Evolutionary conservation across 352 stramenopile species (phyloP), one percentile per base, ranked within the genome.

Genomic region (Globisporangium iwayamae): DNA sequence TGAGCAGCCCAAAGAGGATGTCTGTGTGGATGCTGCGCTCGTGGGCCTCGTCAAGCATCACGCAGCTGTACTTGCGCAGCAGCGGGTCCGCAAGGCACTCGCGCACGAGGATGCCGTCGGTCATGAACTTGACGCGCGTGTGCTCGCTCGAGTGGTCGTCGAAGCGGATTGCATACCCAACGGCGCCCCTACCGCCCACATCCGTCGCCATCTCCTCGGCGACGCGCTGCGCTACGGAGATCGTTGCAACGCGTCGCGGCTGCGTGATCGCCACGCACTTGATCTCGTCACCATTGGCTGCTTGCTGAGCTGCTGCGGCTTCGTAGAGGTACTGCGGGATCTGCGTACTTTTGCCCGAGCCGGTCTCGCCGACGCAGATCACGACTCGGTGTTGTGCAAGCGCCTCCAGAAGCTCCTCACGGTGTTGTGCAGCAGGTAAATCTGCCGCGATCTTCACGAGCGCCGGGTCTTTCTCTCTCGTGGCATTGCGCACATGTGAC

Each of bases 111-210:
- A 94, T 78, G 67, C 85, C 87, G 63, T 95, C 85, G 8, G 85
- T 94, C 47, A 94, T 63, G 65, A 93, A 95, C 71, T 96, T 96
- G 61, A 98, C 74, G 25, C 77, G 73, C 36, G 86, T 94, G 41
- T 74, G 36, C 6, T 63, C 45, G 18, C 71, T 76, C 47, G 75
- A 79, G 38, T 89, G 83, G 60, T 98, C 98, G 74, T 99, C 97
- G 68, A 99, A 99, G 28, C 98, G 90, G 72, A 99, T 98, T 30
- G 91, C 88, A 68, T 99, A 99, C 11, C 97, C 97, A 13, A 99
- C 84, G 55, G 32, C 46, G 52, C 63, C 64, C 20, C 59, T 74
- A 0, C 57, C 62, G 46, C 76, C 78, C 2, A 79, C 71, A 5
- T 59, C 36, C 25, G 73, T 75, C 58, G 94, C 89, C 85, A 99